Base-by-base conservation (phyloP, 306 rosid genomes). In the Casuarina equisetifolia region DNA sequence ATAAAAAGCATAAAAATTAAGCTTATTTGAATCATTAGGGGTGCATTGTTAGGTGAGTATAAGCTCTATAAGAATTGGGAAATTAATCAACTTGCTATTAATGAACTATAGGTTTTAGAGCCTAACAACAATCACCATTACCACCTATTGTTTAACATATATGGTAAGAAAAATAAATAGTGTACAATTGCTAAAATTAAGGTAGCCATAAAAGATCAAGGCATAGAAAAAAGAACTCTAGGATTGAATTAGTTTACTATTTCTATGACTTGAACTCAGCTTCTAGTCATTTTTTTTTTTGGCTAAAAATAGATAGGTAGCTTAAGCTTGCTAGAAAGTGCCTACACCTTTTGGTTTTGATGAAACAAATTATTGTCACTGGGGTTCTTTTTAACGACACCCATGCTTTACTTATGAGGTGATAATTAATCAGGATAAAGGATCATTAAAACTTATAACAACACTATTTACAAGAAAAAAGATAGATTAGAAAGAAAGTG, bases 11-110 rank as follows among this genome's bases (percentile, higher is more conserved):
- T 94, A 96, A 16, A 25, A 73, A 43, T 71, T 69, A 80, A 84
- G 76, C 86, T 96, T 3, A 94, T 90, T 76, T 69, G 90, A 50
- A 84, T 89, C 43, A 85, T 94, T 75, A 90, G 97, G 96, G 91
- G 96, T 40, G 94, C 97, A 46, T 85, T 94, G 81, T 87, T 91
- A 78, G 89, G 86, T 80, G 97, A 96, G 70, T 94, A 94, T 80
- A 89, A 90, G 84, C 82, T 91, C 82, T 84, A 86, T 68, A 87
- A 78, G 44, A 88, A 91, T 88, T 58, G 86, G 78, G 86, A 83
- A 59, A 85, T 59, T 76, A 93, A 91, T 73, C 57, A 81, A 81
- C 69, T 84, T 74, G 92, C 89, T 2, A 89, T 81, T 49, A 75
- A 54, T 36, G 87, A 79, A 75, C 79, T 94, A 81, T 79, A 76